A percentile compares a stretch with the other conserved stretches of the same genome.
Evolutionary conservation across 1,284 basidiomycete species (phyloP).

Genomic region (Hypsizygus ulmarius): DNA sequence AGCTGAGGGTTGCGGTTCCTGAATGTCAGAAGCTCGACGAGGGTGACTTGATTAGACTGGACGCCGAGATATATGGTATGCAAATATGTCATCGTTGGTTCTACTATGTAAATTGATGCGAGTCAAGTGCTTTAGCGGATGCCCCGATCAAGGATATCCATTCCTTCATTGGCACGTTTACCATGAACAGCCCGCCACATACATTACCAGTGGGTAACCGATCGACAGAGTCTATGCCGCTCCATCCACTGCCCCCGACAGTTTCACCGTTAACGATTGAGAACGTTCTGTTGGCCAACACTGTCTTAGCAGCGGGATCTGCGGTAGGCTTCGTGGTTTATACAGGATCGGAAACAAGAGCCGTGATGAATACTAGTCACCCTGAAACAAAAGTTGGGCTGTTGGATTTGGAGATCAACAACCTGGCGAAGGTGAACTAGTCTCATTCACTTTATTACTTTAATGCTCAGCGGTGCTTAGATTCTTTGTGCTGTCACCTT

Average conservation of each 20-base stretch:
- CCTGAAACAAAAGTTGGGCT: slow-evolving; percentile 94
- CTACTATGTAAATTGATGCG: slow-evolving; percentile 14
- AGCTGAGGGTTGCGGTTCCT: slow-evolving; percentile 87
- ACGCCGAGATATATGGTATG: slow-evolving; percentile 84
- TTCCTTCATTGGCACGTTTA: slow-evolving; percentile 91
- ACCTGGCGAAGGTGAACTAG: slow-evolving; percentile 80
- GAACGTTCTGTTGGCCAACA: slow-evolving; percentile 97
- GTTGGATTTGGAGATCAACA: slow-evolving; percentile 93
- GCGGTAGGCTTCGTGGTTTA: slow-evolving; percentile 94
- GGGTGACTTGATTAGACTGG: slow-evolving; percentile 65
- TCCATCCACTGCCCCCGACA: slow-evolving; percentile 58
- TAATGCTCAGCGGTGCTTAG: slow-evolving; percentile 35
- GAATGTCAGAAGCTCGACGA: slow-evolving; percentile 78
- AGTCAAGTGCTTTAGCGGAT: slow-evolving; percentile 59
- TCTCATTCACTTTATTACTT: not conserved
- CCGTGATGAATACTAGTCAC: slow-evolving; percentile 99
- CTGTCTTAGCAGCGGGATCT: slow-evolving; percentile 92
- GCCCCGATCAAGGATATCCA: slow-evolving; percentile 97
- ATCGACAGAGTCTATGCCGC: slow-evolving; percentile 46
- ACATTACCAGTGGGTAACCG: slow-evolving; percentile 41
- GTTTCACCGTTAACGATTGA: slow-evolving; percentile 87
- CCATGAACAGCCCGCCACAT: slow-evolving; percentile 56
- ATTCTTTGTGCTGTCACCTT: slow-evolving; percentile 96
- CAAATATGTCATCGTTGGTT: slow-evolving; percentile 1
- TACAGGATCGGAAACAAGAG: slow-evolving; percentile 92